Conservation (phyloP, 257 asterid species). For the Datura wrightii region DNA sequence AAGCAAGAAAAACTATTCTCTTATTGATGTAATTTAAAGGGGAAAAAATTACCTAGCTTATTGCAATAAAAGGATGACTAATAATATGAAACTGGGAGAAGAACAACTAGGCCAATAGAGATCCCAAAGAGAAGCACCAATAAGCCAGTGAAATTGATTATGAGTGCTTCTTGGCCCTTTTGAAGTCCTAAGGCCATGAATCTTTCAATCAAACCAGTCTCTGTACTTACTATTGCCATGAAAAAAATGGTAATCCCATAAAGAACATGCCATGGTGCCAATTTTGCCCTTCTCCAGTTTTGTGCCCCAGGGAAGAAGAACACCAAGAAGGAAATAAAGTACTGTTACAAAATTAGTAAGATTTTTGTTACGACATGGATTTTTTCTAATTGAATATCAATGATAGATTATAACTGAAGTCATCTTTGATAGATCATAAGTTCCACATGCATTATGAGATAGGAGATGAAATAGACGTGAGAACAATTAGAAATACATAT, state of each 20-base stretch:
- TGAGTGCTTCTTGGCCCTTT: constrained; percentile 27
- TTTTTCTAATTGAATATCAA: constrained; percentile 22
- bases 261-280: constrained; percentile 29
- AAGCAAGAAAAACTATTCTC: neutral
- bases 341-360: neutral
- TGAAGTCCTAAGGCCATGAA: constrained; percentile 11
- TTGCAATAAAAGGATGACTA: neutral
- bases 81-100: constrained; percentile 24
- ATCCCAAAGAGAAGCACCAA: constrained; percentile 22
- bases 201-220: constrained; percentile 27
- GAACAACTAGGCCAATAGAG: constrained; percentile 19
- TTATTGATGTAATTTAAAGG: neutral
- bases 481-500: neutral
- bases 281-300: constrained; percentile 28
- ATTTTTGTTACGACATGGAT: neutral
- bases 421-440: neutral
- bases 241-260: constrained; percentile 9
- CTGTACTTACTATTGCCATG: constrained; percentile 28
- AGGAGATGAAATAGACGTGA: neutral
- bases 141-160: constrained; percentile 30
- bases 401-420: neutral
- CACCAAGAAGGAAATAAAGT: constrained; percentile 5
- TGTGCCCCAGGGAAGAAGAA: constrained; percentile 24
- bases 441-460: neutral
- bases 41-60: neutral